Evolutionary conservation across 257 asterid species (phyloP).

Genomic region (Anisodus tanguticus): DNA sequence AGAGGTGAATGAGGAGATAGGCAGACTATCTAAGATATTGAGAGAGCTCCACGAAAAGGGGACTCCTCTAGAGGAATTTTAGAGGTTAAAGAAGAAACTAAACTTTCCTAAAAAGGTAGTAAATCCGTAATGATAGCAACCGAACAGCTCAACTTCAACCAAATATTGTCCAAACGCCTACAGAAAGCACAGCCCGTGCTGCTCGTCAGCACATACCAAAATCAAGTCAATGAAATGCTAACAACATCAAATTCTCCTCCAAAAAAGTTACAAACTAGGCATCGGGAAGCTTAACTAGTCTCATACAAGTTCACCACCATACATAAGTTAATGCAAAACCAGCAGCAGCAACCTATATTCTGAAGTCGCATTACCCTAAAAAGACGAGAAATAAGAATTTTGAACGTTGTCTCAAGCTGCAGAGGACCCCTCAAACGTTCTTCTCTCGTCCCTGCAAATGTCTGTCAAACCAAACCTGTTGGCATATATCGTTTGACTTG

Average conservation of each 20-base stretch:
- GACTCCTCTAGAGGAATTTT: too few species aligned
- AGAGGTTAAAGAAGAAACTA: too few species aligned
- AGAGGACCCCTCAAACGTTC: background rate
- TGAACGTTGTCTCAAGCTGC: background rate
- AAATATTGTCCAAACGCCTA: background rate
- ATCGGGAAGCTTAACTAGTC: background rate
- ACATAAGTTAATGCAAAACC: background rate
- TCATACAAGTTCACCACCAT: background rate
- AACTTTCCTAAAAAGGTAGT: too few species aligned
- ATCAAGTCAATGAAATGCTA: background rate
- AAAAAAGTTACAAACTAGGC: background rate
- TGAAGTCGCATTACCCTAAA: slow-evolving; percentile 14
- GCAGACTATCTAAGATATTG: too few species aligned
- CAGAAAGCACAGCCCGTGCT: background rate
- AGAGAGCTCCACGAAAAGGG: too few species aligned
- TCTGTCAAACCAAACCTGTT: slow-evolving; percentile 42
- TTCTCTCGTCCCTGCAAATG: slow-evolving; percentile 47
- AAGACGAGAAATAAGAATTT: background rate
- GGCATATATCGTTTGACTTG: slow-evolving; percentile 34
- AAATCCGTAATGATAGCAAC: too few species aligned
- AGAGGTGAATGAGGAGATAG: too few species aligned
- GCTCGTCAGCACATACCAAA: background rate
- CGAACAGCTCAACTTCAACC: too few species aligned
- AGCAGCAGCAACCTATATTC: background rate
- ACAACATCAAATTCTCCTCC: background rate